Evolutionary conservation across 129 eudicot genomes (phyloP), one percentile per base, ranked within the genome.

Genomic region (Artemisia tridentata): DNA sequence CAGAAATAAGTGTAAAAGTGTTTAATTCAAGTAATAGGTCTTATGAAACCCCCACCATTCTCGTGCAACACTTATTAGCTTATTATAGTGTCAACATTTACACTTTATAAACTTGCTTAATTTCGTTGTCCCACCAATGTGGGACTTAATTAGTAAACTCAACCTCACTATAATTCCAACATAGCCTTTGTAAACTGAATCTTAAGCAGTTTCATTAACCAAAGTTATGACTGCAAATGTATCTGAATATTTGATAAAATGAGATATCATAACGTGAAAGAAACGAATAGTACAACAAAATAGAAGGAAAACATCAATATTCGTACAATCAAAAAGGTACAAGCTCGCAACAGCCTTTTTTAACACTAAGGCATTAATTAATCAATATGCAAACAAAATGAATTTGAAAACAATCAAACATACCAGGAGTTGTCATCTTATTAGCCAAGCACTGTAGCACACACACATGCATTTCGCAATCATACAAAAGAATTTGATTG

Each of bases 371-470:
- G 60, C 45, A 63, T 34, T 63, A 54, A 60, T 9, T 71, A 1
- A 19, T 47, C 38, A 29, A 69, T 48, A 31, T 27, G 17, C 20
- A 19, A 69, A 38, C 74, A 69, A 25, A 72, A 23, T 29, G 38
- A 72, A 61, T 61, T 54, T 4, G 19, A 48, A 61, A 61, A 52
- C 72, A 75, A 25, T 66, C 43, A 49, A 61, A 38, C 78, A 75
- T 47, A 75, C 52, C 59, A 10, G 6, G 20, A 75, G 43, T 55
- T 49, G 5, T 58, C 53, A 47, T 25, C 48, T 66, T 75, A 66
- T 75, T 45, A 67, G 68, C 46, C 2, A 69, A 63, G 58, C n/a
- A n/a, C n/a, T n/a, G n/a, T n/a, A n/a, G n/a, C 31, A 38, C 59
- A 56, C 41, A 47, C 61, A 67, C 50, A 66, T 45, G 51, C 46